Percentiles rank a stretch among this genome's conserved stretches.
Conservation (phyloP, 805 yeast genomes). For the Candida germanica region DNA sequence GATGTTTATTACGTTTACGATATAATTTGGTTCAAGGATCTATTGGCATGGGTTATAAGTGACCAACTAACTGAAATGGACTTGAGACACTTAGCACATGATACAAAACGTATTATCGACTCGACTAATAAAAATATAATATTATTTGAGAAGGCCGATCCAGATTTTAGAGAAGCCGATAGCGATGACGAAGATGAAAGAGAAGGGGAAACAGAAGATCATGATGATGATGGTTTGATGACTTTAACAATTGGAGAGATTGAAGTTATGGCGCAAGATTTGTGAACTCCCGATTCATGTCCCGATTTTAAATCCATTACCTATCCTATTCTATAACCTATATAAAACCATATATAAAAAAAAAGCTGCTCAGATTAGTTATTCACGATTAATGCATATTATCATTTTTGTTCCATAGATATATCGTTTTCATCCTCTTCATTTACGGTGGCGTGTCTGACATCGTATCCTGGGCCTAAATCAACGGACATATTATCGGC, state of each 20-base stretch:
- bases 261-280: conserved; percentile 37
- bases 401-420: conserved; percentile 10
- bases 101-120: conserved; percentile 46
- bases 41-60: conserved; percentile 68
- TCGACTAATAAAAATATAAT: conserved; percentile 43
- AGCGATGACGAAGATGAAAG: conserved; percentile 15
- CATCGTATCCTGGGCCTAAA: conserved; percentile 4
- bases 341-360: too few species aligned
- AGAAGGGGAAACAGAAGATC: conserved; percentile 9
- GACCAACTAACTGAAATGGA: conserved; percentile 55
- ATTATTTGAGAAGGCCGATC: conserved; percentile 50
- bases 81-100: conserved; percentile 64
- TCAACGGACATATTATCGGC: conserved; percentile 30
- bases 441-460: background rate
- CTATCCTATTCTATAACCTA: too few species aligned
- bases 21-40: conserved; percentile 71
- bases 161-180: conserved; percentile 6
- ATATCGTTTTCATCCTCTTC: conserved; percentile 8
- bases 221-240: conserved; percentile 31
- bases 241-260: conserved; percentile 52
- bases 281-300: background rate
- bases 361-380: too few species aligned
- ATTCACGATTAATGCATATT: too few species aligned
- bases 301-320: background rate
- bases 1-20: conserved; percentile 84